Percentiles rank a stretch among this genome's conserved stretches.
Conservation (phyloP, 2,329 filamentous ascomycete genomes). For the Penicillium sp. region DNA sequence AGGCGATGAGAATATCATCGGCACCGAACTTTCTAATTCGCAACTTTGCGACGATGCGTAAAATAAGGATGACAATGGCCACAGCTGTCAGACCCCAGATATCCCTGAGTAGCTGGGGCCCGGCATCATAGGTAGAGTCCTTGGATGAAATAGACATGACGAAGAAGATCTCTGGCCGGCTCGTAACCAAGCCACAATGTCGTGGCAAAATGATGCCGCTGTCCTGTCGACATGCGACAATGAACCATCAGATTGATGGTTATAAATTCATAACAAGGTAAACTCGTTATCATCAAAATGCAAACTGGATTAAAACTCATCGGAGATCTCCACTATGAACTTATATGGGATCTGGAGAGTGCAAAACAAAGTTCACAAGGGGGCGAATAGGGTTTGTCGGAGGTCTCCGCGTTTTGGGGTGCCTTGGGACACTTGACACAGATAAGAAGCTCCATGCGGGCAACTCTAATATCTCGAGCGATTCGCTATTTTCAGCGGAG, state of each 20-base stretch:
- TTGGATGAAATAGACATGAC: conserved; percentile 18
- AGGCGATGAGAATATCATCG: conserved; percentile 32
- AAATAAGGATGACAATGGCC: conserved; percentile 20
- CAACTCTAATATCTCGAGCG: background rate
- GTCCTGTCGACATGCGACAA: background rate
- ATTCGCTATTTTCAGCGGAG: background rate
- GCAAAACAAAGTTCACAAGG: background rate
- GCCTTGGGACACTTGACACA: background rate
- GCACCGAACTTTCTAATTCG: conserved; percentile 27
- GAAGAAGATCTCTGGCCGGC: background rate
- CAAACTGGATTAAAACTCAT: background rate
- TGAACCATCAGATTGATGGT: conserved; percentile 2
- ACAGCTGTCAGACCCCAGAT: conserved; percentile 28
- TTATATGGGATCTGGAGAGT: conserved; percentile 1
- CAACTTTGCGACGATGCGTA: conserved; percentile 29
- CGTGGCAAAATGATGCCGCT: conserved; percentile 6
- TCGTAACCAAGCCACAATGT: conserved; percentile 1
- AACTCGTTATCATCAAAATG: conserved; percentile 12
- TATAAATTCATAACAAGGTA: conserved; percentile 13
- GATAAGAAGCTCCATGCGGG: conserved; percentile 8
- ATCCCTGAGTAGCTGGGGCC: conserved; percentile 25
- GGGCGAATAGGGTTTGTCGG: conserved; percentile 18
- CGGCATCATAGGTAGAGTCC: conserved; percentile 11
- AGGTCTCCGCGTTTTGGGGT: conserved; percentile 19
- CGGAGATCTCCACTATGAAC: conserved; percentile 22